Percentiles rank a stretch among this genome's conserved stretches.
These are phyloP conservation scores for Agarophyton chilense DNA, from an alignment of 23 red algal genomes.

Conservation along the genomic window DNA sequence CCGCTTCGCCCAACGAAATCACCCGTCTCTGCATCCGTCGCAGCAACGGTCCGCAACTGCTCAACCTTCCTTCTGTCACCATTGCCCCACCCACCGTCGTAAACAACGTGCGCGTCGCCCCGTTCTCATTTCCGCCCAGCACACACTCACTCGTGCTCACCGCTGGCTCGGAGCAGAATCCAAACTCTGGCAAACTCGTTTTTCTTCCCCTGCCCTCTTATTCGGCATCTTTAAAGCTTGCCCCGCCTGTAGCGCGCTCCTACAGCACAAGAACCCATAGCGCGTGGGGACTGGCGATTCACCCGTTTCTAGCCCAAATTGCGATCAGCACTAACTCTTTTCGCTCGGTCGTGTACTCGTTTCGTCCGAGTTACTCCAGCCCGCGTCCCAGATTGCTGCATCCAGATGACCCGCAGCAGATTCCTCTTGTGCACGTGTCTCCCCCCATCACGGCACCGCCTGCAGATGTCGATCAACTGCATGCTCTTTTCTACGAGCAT, in stretches of 20 bases:
- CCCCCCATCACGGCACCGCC: not conserved
- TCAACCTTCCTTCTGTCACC: not conserved
- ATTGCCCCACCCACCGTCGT: conserved; percentile 22
- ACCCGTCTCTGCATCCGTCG: conserved; percentile 11
- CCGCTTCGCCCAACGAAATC: not conserved
- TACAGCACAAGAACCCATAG: not conserved
- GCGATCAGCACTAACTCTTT: conserved; percentile 17
- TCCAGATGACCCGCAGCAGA: not conserved
- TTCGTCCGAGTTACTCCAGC: not conserved
- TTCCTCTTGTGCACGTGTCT: not conserved
- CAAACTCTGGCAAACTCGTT: not conserved
- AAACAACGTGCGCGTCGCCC: conserved; percentile 33
- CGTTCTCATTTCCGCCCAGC: not conserved
- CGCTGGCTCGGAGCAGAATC: not conserved
- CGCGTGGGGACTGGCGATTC: conserved; percentile 31
- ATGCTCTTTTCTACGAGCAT: not conserved
- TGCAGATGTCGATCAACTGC: not conserved
- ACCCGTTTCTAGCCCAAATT: conserved; percentile 1
- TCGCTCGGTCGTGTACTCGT: not conserved
- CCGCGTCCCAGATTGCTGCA: not conserved
- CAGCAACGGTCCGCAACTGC: not conserved
- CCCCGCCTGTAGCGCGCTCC: not conserved
- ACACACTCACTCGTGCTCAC: not conserved
- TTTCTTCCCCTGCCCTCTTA: not conserved
- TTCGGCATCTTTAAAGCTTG: not conserved